These are phyloP conservation scores for Wolfiporia cocos DNA, from an alignment of 1,284 basidiomycete genomes.

Conservation along the genomic window DNA sequence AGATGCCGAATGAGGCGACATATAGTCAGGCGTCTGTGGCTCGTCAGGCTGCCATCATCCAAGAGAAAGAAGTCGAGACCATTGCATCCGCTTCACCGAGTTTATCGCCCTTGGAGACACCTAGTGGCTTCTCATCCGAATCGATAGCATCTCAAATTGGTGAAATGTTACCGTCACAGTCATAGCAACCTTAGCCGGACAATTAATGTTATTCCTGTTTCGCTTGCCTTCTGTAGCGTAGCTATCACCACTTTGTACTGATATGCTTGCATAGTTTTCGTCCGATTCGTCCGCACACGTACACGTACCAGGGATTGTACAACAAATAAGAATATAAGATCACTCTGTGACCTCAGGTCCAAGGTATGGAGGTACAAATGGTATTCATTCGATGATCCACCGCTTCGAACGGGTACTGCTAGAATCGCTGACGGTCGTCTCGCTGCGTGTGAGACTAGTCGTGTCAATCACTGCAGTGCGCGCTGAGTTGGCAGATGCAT, in stretches of 20 bases:
- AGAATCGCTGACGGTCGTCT: neutral
- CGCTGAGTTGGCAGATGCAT: constrained; percentile 8
- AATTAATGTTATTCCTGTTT: neutral
- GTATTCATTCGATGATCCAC: constrained; percentile 57
- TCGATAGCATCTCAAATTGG: neutral
- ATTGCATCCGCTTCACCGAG: constrained; percentile 32
- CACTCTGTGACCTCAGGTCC: too few relatives aligned
- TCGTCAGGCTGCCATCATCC: constrained; percentile 48
- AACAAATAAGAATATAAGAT: too few relatives aligned
- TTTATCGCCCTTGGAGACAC: constrained; percentile 26
- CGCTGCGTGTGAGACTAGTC: constrained; percentile 1
- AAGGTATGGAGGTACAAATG: too few relatives aligned
- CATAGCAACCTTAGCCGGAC: too few relatives aligned
- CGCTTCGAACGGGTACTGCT: constrained; percentile 26
- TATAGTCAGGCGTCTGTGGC: constrained; percentile 49
- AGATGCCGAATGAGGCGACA: constrained; percentile 39
- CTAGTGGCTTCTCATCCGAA: constrained; percentile 7
- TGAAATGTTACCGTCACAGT: too few relatives aligned
- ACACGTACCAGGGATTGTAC: too few relatives aligned
- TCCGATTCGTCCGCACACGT: too few relatives aligned
- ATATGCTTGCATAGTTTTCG: neutral
- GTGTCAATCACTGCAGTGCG: constrained; percentile 3
- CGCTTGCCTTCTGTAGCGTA: constrained; percentile 7
- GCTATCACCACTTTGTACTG: constrained; percentile 6
- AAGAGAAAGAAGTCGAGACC: constrained; percentile 54